phyloP scores from a whole-genome alignment of 345 rosid genomes.

The Brassica nigra region DNA sequence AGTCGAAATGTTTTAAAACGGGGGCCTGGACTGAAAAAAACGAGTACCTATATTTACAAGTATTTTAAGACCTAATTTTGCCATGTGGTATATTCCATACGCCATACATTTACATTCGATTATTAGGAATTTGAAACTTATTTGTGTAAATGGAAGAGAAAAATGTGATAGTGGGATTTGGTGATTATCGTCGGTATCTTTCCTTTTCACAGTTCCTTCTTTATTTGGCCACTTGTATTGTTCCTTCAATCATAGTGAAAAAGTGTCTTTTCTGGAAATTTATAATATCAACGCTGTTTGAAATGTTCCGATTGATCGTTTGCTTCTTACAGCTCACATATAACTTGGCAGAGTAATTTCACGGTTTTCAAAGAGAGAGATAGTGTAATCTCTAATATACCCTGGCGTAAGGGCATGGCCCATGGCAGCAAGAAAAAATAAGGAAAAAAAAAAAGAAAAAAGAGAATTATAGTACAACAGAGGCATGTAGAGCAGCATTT shows the following conservation, averaged over 20 bases:
- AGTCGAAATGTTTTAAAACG: neutral
- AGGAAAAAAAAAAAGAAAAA: neutral
- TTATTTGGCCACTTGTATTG: neutral
- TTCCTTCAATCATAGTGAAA: neutral
- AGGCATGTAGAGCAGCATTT: neutral
- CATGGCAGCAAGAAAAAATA: neutral
- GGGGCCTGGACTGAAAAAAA: neutral
- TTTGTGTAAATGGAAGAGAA: neutral
- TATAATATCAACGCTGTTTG: neutral
- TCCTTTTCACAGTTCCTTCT: neutral
- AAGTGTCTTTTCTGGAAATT: neutral
- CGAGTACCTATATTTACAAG: too few species aligned
- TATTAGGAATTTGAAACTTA: neutral
- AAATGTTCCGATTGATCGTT: neutral
- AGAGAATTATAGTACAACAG: neutral
- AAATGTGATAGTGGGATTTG: neutral
- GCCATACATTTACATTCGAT: neutral
- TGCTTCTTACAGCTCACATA: neutral
- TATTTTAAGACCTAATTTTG: too few species aligned
- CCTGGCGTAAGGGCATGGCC: neutral
- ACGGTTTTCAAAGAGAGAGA: neutral
- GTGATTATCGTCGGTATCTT: constrained; percentile 1
- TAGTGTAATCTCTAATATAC: neutral
- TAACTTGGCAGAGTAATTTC: neutral
- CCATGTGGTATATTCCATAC: neutral